Base-by-base conservation (phyloP, 1,284 basidiomycete species). In the Boletus albobrunnescens region DNA sequence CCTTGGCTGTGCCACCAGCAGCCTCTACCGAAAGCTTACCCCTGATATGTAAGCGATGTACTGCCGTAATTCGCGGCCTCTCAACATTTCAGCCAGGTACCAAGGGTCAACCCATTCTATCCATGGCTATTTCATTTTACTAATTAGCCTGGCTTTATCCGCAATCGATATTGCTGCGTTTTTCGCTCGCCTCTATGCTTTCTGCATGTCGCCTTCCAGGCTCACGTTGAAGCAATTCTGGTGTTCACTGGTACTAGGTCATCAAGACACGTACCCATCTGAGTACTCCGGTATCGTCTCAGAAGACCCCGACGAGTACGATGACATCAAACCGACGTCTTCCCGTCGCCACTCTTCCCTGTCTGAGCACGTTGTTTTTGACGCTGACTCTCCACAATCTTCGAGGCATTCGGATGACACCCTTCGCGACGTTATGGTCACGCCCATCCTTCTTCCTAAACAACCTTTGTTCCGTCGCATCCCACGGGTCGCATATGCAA, bases 21-120 rank as follows among this genome's bases (percentile, higher is more conserved):
- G 73, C 3, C 62, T 87, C 27, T 91, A 91, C 63, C 73, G 72
- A 44, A 88, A 88, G 56, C 64, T 85, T 46, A 90, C 87, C 1
- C 87, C 88, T 1, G 74, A 91, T 65, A 81, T 91, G 84, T 92
- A 71, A 64, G 81, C 20, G 10, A 72, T 26, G 5, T 49, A 42
- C 30, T 48, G 36, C 41, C 50, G 46, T 46, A 47, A 50, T 27
- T 14, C 33, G 7, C 35, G 13, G 1, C n/a, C 17, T 5, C 3
- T 19, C 32, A 7, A 9, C 10, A 3, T 4, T 13, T 33, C 12
- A 4, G 12, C 20, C 60, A 89, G 86, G 80, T 89, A 89, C 61
- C 70, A 84, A 70, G 78, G 79, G 57, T 71, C 71, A 56, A 74
- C 71, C 16, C 91, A 93, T 60, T 71, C 76, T 3, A 62, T 67